phyloP scores from a whole-genome alignment of 495 filamentous ascomycete species.

The Pseudomonodictys pantanalensis region DNA sequence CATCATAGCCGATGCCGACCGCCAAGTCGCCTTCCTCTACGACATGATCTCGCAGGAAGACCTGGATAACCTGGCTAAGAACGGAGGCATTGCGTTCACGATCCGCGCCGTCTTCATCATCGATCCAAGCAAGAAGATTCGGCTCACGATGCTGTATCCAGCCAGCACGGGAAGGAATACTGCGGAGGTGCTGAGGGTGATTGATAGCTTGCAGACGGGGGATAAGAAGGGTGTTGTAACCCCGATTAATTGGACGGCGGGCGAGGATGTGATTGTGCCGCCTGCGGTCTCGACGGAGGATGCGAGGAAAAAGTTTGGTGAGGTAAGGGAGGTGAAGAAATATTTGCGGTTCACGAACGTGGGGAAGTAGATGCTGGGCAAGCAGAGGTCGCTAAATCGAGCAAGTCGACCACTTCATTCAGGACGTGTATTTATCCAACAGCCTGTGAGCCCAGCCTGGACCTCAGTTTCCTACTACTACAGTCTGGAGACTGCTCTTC shows the following conservation, averaged over 20 bases:
- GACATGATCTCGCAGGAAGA: conserved; percentile 63
- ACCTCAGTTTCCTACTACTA: no score
- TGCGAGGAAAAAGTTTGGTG: conserved; percentile 65
- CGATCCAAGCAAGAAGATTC: conserved; percentile 67
- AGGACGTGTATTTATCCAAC: no score
- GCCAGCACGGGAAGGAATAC: conserved; percentile 64
- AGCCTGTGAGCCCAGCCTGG: no score
- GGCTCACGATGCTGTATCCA: conserved; percentile 65
- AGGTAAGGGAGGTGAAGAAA: conserved; percentile 63
- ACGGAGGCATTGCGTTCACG: conserved; percentile 59
- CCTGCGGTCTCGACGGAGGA: conserved; percentile 60
- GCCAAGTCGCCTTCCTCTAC: conserved; percentile 63
- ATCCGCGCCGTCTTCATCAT: conserved; percentile 70
- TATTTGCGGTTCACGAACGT: conserved; percentile 45
- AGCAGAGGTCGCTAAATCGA: no score
- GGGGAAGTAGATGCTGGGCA: conserved; percentile 19
- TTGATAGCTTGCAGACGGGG: conserved; percentile 63
- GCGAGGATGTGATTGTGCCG: conserved; percentile 67
- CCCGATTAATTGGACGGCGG: conserved; percentile 62
- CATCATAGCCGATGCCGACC: conserved; percentile 66
- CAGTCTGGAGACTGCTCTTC: no score
- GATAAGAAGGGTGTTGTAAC: conserved; percentile 63
- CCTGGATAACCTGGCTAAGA: conserved; percentile 54
- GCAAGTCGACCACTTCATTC: no score
- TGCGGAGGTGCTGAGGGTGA: conserved; percentile 61